Conservation (phyloP, 768 basidiomycete species). For the Psilocybe azurescens region DNA sequence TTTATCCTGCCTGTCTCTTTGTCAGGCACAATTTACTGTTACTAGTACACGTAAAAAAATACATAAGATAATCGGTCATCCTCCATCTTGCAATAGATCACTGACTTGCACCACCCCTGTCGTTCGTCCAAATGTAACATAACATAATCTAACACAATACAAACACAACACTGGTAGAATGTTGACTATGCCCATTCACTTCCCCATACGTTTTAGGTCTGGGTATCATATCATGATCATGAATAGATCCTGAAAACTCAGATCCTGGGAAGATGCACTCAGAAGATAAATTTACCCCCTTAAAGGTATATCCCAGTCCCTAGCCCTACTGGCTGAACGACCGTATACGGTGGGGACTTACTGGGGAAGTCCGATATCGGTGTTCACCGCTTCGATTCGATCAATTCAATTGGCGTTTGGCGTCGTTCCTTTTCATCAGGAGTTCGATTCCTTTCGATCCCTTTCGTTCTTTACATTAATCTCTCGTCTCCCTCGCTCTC, state of each 20-base stretch:
- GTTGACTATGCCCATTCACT: slow-evolving; percentile 4
- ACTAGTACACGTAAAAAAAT: neutral
- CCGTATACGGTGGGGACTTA: neutral
- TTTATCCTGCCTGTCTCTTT: neutral
- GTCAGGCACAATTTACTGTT: neutral
- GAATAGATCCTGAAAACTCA: slow-evolving; percentile 4
- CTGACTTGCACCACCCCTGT: neutral
- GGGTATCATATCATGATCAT: neutral
- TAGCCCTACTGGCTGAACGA: neutral
- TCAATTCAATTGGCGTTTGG: slow-evolving; percentile 18
- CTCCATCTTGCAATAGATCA: neutral
- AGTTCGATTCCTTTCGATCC: neutral
- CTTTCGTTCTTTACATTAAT: neutral
- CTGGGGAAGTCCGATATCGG: slow-evolving; percentile 24
- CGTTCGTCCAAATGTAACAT: neutral
- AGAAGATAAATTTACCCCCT: slow-evolving; percentile 16
- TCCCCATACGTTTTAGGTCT: slow-evolving; percentile 27
- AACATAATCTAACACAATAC: no score
- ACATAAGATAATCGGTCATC: neutral
- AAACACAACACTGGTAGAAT: slow-evolving; percentile 13
- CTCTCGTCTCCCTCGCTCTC: neutral
- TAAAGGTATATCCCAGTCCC: slow-evolving; percentile 17
- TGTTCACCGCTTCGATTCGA: slow-evolving; percentile 15
- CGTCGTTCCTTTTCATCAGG: slow-evolving; percentile 15
- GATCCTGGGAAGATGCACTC: slow-evolving; percentile 4